A percentile compares a stretch with the other conserved stretches of the same genome.
These are phyloP conservation scores for Venturia pyrina DNA, from an alignment of 2,329 filamentous ascomycete genomes.

Conservation along the genomic window DNA sequence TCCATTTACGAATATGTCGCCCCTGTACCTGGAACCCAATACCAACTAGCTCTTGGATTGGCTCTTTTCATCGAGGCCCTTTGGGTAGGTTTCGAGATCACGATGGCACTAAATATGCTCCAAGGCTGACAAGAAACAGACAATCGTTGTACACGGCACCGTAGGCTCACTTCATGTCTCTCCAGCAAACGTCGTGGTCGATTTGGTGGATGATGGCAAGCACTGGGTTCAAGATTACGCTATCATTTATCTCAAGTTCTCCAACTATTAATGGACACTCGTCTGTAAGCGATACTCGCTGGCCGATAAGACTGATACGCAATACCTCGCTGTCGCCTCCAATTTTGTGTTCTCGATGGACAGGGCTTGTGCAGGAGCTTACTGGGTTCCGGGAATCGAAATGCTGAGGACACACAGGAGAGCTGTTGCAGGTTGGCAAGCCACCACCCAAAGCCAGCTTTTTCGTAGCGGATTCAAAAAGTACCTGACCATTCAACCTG, in stretches of 20 bases:
- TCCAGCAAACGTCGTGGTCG: neutral
- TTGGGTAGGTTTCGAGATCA: neutral
- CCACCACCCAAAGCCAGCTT: neutral
- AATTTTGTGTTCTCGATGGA: neutral
- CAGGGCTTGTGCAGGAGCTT: neutral
- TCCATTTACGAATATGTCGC: neutral
- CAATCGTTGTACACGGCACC: too few species aligned
- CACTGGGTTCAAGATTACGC: neutral
- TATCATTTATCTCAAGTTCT: neutral
- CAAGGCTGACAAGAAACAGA: too few species aligned
- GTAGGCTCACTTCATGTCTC: neutral
- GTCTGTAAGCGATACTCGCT: neutral
- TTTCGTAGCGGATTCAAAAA: neutral
- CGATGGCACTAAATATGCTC: neutral
- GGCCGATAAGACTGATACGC: neutral
- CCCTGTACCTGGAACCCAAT: neutral
- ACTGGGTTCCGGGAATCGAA: neutral
- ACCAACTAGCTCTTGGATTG: neutral
- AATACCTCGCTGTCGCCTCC: neutral
- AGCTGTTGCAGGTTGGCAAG: neutral
- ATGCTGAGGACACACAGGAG: neutral
- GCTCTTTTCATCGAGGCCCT: neutral
- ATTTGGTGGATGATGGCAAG: neutral
- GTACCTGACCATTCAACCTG: neutral
- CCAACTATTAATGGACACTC: neutral